A percentile compares a stretch with the other conserved stretches of the same genome.
Evolutionary conservation across 2,329 filamentous ascomycete species (phyloP).

Genomic region (Lachnellula subtilissima): DNA sequence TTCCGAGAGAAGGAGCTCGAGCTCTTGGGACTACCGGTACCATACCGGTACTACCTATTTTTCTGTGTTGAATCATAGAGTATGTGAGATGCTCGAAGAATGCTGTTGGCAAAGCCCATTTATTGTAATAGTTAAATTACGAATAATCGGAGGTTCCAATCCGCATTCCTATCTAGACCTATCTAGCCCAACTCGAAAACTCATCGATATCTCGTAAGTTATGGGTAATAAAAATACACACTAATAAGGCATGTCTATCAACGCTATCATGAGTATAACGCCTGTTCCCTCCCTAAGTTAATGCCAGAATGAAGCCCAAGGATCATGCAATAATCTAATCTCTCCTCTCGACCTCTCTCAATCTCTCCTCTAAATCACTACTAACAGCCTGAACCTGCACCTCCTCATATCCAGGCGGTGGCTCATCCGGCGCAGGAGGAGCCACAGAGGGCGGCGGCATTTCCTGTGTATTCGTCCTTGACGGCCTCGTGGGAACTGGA

Average conservation of each 20-base stretch:
- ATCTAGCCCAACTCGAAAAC: too few relatives aligned
- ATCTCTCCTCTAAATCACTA: conserved; percentile 59
- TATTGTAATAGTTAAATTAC: too few relatives aligned
- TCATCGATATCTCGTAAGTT: not conserved
- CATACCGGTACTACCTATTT: not conserved
- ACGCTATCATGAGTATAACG: not conserved
- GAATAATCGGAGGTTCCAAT: too few relatives aligned
- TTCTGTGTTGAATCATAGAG: not conserved
- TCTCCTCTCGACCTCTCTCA: conserved; percentile 62
- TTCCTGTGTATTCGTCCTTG: conserved; percentile 11
- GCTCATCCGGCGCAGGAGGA: conserved; percentile 56
- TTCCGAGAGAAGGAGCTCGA: not conserved
- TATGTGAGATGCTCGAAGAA: not conserved
- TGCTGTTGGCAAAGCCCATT: too few relatives aligned
- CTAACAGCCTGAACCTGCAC: conserved; percentile 68
- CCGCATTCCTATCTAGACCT: too few relatives aligned
- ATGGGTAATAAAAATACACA: not conserved
- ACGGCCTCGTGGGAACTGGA: conserved; percentile 18
- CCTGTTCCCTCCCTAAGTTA: conserved; percentile 5
- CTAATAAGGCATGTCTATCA: not conserved
- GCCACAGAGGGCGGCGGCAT: conserved; percentile 13
- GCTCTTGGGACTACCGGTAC: not conserved
- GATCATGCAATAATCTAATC: not conserved
- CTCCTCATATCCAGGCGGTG: conserved; percentile 88
- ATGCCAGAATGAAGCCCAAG: not conserved